Evolutionary conservation across 2,329 filamentous ascomycete genomes (phyloP).

Genomic region (Pseudogymnoascus destructans): DNA sequence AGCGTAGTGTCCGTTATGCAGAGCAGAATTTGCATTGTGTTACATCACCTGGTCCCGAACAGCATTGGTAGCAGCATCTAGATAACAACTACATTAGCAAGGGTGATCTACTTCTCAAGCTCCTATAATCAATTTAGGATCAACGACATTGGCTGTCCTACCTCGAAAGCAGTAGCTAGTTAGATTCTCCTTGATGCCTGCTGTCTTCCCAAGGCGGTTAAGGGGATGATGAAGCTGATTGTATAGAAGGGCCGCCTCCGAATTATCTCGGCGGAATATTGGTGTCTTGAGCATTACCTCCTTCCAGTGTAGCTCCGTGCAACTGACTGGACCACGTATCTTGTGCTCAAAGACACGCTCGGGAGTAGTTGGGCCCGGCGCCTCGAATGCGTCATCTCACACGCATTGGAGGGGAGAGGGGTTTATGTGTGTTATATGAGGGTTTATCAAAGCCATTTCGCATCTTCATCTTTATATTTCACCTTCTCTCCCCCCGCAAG

Average conservation of each 20-base stretch:
- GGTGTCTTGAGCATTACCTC: too few species aligned
- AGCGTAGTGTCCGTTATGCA: slow-evolving; percentile 9
- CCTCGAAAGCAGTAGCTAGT: slow-evolving; percentile 18
- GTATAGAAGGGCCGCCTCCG: too few species aligned
- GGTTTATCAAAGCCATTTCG: too few species aligned
- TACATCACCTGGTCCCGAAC: slow-evolving; percentile 12
- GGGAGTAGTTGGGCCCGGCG: slow-evolving; percentile 12
- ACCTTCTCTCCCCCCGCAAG: too few species aligned
- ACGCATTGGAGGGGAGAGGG: too few species aligned
- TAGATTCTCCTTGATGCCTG: slow-evolving; percentile 13
- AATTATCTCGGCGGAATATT: too few species aligned
- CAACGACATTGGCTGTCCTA: slow-evolving; percentile 16
- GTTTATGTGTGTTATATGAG: too few species aligned
- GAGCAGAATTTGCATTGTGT: slow-evolving; percentile 11
- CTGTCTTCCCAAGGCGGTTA: slow-evolving; percentile 10
- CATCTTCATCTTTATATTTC: too few species aligned
- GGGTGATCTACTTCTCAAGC: background rate
- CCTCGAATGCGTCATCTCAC: slow-evolving; percentile 14
- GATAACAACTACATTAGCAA: slow-evolving; percentile 4
- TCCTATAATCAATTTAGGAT: slow-evolving; percentile 14
- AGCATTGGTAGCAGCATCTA: slow-evolving; percentile 10
- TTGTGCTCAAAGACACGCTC: slow-evolving; percentile 16
- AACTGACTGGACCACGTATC: slow-evolving; percentile 6
- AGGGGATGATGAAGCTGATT: too few species aligned
- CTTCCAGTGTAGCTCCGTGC: background rate